Conservation (phyloP, 129 eudicot genomes). For the Oenanthe sinensis region DNA sequence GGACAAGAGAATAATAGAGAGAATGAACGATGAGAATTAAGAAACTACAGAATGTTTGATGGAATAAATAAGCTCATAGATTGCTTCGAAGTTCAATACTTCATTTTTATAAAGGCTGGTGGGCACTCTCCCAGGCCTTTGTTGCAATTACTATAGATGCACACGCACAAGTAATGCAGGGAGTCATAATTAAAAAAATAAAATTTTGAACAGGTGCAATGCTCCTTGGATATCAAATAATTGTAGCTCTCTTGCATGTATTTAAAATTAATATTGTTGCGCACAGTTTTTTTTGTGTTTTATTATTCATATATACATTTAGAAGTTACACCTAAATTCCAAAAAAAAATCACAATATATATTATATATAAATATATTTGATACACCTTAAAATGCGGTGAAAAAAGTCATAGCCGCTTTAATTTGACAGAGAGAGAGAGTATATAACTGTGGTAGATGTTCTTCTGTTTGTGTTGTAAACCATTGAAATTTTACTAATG, state of each 20-base stretch:
- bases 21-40: conserved; percentile 3
- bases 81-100: not conserved
- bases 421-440: not conserved
- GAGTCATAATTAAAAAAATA: not conserved
- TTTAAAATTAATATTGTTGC: not conserved
- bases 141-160: not conserved
- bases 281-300: not conserved
- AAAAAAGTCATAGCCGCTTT: not conserved
- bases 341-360: not conserved
- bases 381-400: not conserved
- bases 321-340: not conserved
- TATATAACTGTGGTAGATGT: not conserved
- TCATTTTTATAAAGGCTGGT: not conserved
- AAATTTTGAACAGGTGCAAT: not conserved
- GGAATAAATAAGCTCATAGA: not conserved
- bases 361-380: not conserved
- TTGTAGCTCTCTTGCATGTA: not conserved
- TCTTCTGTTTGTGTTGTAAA: not conserved
- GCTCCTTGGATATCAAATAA: no score
- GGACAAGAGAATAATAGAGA: conserved; percentile 11
- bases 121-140: not conserved
- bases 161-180: not conserved
- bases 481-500: not conserved
- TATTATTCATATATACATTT: not conserved
- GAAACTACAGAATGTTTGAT: not conserved